Evolutionary conservation across 164 flowering plant species (phyloP).

Genomic region (Kingdonia uniflora): DNA sequence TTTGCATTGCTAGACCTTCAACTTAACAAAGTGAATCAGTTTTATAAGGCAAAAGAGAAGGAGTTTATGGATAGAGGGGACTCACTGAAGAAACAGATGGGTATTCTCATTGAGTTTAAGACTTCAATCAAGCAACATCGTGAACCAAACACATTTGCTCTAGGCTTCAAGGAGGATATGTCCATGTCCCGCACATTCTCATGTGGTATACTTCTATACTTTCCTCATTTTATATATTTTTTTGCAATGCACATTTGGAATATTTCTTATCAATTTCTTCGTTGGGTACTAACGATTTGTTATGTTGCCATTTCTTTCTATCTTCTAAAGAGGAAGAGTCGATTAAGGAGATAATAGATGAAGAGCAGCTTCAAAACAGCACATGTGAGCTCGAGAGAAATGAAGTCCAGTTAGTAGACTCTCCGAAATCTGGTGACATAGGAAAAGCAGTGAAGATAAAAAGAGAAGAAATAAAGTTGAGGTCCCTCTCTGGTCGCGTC

Average conservation of each 20-base stretch:
- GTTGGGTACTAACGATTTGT: slow-evolving; percentile 2
- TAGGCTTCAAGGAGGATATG: slow-evolving; percentile 49
- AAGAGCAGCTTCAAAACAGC: slow-evolving; percentile 38
- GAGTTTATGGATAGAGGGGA: slow-evolving; percentile 91
- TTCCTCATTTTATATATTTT: not conserved
- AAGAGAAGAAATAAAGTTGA: slow-evolving; percentile 40
- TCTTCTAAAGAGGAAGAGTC: slow-evolving; percentile 52
- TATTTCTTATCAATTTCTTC: not conserved
- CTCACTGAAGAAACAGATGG: slow-evolving; percentile 68
- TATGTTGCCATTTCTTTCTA: not conserved
- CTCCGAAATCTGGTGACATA: slow-evolving; percentile 35
- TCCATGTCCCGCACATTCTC: slow-evolving; percentile 63
- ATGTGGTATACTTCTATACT: slow-evolving; percentile 32
- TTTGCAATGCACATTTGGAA: too few relatives aligned
- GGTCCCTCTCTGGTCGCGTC: slow-evolving; percentile 35
- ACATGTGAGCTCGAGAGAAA: slow-evolving; percentile 28
- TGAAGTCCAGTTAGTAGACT: slow-evolving; percentile 27
- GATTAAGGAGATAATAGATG: slow-evolving; percentile 32
- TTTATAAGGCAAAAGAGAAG: slow-evolving; percentile 65
- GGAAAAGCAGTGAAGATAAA: slow-evolving; percentile 32
- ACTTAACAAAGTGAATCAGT: slow-evolving; percentile 90
- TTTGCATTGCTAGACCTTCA: slow-evolving; percentile 65
- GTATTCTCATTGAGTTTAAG: slow-evolving; percentile 59
- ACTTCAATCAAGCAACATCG: slow-evolving; percentile 34
- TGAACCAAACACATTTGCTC: slow-evolving; percentile 19